phyloP scores from a whole-genome alignment of 2,329 filamentous ascomycete species.

The Penicillium sp. region DNA sequence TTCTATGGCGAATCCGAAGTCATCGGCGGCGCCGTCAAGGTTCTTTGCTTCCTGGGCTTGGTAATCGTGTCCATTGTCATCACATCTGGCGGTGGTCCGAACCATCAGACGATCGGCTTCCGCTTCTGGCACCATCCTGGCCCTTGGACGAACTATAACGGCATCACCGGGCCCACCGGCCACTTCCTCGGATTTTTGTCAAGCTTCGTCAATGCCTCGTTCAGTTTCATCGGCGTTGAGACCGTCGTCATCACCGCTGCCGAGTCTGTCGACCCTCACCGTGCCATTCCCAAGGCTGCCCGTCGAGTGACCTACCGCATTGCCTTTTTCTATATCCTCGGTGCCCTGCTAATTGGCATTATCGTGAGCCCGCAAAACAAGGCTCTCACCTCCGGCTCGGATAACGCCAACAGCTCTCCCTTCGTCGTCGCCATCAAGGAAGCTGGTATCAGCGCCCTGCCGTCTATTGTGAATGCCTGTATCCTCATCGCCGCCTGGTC shows the following conservation, averaged over 20 bases:
- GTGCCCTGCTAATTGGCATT: slow-evolving; percentile 29
- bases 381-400: slow-evolving; percentile 22
- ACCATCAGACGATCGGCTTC: slow-evolving; percentile 32
- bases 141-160: slow-evolving; percentile 31
- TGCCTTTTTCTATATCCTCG: slow-evolving; percentile 37
- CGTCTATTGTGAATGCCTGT: slow-evolving; percentile 34
- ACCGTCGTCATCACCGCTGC: slow-evolving; percentile 40
- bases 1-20: slow-evolving; percentile 35
- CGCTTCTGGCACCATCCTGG: slow-evolving; percentile 36
- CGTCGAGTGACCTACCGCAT: slow-evolving; percentile 41
- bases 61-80: slow-evolving; percentile 32
- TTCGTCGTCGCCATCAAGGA: slow-evolving; percentile 35
- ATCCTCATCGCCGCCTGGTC: slow-evolving; percentile 41
- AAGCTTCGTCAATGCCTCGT: slow-evolving; percentile 40
- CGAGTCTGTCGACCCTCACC: slow-evolving; percentile 39
- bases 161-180: slow-evolving; percentile 31
- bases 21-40: slow-evolving; percentile 29
- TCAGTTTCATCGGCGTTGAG: slow-evolving; percentile 42
- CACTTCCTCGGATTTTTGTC: slow-evolving; percentile 37
- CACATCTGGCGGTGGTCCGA: slow-evolving; percentile 31
- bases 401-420: slow-evolving; percentile 33
- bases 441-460: slow-evolving; percentile 33
- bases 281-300: slow-evolving; percentile 40
- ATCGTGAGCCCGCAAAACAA: slow-evolving; percentile 26
- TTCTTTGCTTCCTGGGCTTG: slow-evolving; percentile 30